Evolutionary conservation across 306 rosid genomes (phyloP).

Genomic region (Gastrolobium villosum): DNA sequence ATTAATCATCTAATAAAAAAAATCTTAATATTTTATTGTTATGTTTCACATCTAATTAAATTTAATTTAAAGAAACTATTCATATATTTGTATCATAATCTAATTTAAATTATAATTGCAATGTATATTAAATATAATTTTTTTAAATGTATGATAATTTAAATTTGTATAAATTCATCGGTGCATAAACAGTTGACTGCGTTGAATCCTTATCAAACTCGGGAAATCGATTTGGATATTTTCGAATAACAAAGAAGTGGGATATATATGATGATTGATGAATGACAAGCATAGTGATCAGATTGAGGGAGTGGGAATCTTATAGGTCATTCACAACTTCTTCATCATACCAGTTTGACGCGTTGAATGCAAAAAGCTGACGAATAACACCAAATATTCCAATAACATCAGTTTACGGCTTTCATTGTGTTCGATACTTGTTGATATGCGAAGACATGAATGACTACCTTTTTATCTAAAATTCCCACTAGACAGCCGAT

Average conservation of each 20-base stretch:
- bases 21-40: too few relatives aligned
- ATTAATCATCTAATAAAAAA: too few relatives aligned
- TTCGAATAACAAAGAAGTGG: neutral
- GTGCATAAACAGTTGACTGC: neutral
- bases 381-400: slow-evolving; percentile 28
- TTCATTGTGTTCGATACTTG: neutral
- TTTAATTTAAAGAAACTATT: too few relatives aligned
- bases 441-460: neutral
- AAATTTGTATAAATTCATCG: neutral
- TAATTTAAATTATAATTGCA: too few relatives aligned
- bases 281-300: neutral
- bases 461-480: slow-evolving; percentile 19
- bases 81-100: too few relatives aligned
- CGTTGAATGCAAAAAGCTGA: slow-evolving; percentile 24
- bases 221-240: slow-evolving; percentile 6
- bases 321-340: neutral
- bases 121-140: too few relatives aligned
- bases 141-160: neutral
- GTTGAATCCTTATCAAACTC: neutral
- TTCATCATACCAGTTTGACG: slow-evolving; percentile 11
- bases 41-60: too few relatives aligned
- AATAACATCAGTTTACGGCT: slow-evolving; percentile 17
- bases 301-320: slow-evolving; percentile 34
- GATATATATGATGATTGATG: neutral
- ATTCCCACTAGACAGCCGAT: slow-evolving; percentile 37